Evolutionary conservation across 2,329 filamentous ascomycete genomes (phyloP), one percentile per base, ranked within the genome.

Genomic region (Fusarium zealandicum): DNA sequence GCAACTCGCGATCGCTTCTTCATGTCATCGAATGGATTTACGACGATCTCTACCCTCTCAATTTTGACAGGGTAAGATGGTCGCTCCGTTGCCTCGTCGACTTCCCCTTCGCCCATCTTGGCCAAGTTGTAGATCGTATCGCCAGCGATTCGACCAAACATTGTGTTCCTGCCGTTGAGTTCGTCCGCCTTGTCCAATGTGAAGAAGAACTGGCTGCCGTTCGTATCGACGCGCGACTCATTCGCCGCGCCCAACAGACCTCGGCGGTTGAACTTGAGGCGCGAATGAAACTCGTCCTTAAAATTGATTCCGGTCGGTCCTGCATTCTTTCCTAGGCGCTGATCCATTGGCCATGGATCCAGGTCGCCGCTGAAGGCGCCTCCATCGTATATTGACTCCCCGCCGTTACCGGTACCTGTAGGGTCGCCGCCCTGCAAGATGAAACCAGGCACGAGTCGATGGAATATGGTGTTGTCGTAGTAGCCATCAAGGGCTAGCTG

Each of bases 161-260:
- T 78, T 1, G 95, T 98, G 73, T 97, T 97, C 75, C 90, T 91
- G 44, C 89, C 90, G 64, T 89, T 91, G 68, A 99, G 73, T 78
- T 98, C 92, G 20, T 92, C 87, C 18, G 93, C 81, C 70, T 89
- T 92, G 59, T 86, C 92, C 46, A 99, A 76, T 0, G 95, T 98
- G 57, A 99, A 88, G 78, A 99, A 99, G 80, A 98, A 98, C 74
- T 99, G 95, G 73, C 92, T 96, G 28, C 92, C 90, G 76, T 98
- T 98, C 48, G 90, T 90, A 68, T 93, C 82, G 25, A 83, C 82
- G 44, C 77, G 78, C 38, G 92, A 88, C 57, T 90, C 89, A 73
- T 98, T 98, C 22, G 95, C 95, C 92, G 98, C 97, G n/a, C 90
- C 95, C 65, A 99, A 76, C 66, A 98, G 76, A 0, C 95, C 95